Conservation (phyloP, 2,329 filamentous ascomycete genomes). For the Stromatinia cepivora region DNA sequence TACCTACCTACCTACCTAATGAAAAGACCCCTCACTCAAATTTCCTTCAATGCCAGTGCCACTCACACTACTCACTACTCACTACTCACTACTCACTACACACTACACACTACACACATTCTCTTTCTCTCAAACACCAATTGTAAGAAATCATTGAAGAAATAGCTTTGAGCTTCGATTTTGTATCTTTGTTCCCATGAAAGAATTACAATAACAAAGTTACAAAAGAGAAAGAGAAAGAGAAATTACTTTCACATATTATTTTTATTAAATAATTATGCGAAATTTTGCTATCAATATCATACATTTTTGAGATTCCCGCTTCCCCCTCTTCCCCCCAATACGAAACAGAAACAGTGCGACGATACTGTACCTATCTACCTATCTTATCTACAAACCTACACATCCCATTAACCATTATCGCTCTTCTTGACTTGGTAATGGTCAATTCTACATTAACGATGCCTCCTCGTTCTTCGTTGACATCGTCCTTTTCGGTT, state of each 20-base stretch:
- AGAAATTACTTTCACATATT: neutral
- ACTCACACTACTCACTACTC: neutral
- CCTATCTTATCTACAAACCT: constrained; percentile 12
- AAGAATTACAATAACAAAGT: constrained; percentile 8
- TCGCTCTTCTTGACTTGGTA: constrained; percentile 32
- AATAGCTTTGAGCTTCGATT: constrained; percentile 12
- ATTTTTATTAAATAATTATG: constrained; percentile 3
- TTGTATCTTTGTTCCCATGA: constrained; percentile 10
- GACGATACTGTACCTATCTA: neutral
- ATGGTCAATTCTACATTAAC: constrained; percentile 57
- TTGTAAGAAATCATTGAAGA: constrained; percentile 20
- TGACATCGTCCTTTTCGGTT: constrained; percentile 89
- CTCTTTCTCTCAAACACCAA: constrained; percentile 23
- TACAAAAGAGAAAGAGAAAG: neutral
- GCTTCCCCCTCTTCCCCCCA: neutral
- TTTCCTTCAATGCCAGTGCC: neutral
- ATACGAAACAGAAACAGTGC: constrained; percentile 15
- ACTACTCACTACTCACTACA: neutral
- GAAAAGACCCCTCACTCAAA: constrained; percentile 14
- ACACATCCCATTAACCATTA: neutral
- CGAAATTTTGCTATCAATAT: constrained; percentile 1
- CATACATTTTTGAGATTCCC: constrained; percentile 10
- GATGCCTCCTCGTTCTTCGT: constrained; percentile 86
- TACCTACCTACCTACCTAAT: neutral
- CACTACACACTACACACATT: neutral